Base-by-base conservation (phyloP, 352 stramenopile genomes). In the Phytophthora quininea region DNA sequence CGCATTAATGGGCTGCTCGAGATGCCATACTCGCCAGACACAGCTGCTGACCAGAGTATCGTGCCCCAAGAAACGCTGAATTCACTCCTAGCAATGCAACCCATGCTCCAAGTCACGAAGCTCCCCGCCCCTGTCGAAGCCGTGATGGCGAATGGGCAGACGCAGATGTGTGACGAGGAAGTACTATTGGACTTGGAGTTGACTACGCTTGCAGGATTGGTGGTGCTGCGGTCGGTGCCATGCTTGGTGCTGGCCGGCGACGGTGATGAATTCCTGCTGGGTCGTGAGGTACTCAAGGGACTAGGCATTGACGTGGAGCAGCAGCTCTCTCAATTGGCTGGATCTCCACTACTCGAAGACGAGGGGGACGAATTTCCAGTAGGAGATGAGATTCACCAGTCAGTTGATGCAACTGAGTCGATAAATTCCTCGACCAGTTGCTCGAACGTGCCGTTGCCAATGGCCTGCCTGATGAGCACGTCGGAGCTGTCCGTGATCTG, bases 181-280 rank as follows among this genome's bases (percentile, higher is more conserved):
- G 9, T 59, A 0, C 32, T 65, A 1, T 15, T 65, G 11, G n/a
- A 71, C 12, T 8, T 71, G 3, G 45, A 65, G 33, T 31, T 71
- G 3, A 14, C 11, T 14, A 63, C 64, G n/a, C 46, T 61, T 4
- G 57, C 53, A 8, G 57, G 57, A 0, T 14, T 38, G 33, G 57
- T 64, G 1, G 46, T 14, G 8, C 2, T 68, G 51, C 43, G 33
- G 54, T 6, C 31, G 15, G 10, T 53, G 9, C 15, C 35, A 2
- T 64, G 57, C 32, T 11, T 64, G 4, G 19, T 61, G 5, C n/a
- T 61, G 31, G 15, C 3, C 7, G 19, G 40, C 33, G 30, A 27
- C 15, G 4, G 53, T n/a, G 64, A 63, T 11, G 46, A 58, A 15
- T 45, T 72, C 9, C 30, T 71, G 32, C 64, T 66, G 0, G 45